These are phyloP conservation scores for Microglena sp. DNA, from an alignment of 139 green algal species.

Conservation along the genomic window DNA sequence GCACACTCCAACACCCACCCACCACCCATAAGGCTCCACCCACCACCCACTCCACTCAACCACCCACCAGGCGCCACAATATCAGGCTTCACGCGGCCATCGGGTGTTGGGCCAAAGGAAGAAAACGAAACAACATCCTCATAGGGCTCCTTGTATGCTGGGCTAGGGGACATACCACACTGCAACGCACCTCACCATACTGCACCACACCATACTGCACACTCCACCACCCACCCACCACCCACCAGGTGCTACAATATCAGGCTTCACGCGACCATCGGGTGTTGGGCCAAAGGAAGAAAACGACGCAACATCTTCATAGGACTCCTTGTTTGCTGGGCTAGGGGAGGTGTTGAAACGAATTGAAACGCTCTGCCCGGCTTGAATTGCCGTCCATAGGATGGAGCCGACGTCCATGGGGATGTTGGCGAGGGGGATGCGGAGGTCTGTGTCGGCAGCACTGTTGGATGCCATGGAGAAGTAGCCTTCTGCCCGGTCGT, in stretches of 20 bases:
- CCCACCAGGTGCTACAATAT: constrained; percentile 61
- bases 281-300: constrained; percentile 56
- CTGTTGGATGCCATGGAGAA: constrained; percentile 30
- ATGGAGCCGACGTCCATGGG: constrained; percentile 18
- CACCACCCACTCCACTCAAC: background rate
- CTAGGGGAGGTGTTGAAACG: no score
- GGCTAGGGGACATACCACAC: no score
- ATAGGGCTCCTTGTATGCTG: no score
- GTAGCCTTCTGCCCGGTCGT: constrained; percentile 51
- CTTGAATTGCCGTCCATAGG: constrained; percentile 11
- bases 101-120: constrained; percentile 57
- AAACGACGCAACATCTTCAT: constrained; percentile 51
- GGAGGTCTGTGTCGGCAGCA: no score
- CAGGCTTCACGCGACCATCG: constrained; percentile 79
- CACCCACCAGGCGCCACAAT: constrained; percentile 53
- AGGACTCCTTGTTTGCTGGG: constrained; percentile 18
- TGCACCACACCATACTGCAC: no score
- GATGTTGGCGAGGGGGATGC: constrained; percentile 31
- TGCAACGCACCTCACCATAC: no score
- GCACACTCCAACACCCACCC: no score
- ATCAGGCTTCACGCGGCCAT: constrained; percentile 79
- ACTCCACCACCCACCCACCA: background rate
- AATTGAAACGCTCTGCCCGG: constrained; percentile 7
- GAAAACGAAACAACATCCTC: constrained; percentile 55
- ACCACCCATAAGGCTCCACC: no score